Evolutionary conservation across 345 rosid genomes (phyloP).

Genomic region (Boechera divaricarpa): DNA sequence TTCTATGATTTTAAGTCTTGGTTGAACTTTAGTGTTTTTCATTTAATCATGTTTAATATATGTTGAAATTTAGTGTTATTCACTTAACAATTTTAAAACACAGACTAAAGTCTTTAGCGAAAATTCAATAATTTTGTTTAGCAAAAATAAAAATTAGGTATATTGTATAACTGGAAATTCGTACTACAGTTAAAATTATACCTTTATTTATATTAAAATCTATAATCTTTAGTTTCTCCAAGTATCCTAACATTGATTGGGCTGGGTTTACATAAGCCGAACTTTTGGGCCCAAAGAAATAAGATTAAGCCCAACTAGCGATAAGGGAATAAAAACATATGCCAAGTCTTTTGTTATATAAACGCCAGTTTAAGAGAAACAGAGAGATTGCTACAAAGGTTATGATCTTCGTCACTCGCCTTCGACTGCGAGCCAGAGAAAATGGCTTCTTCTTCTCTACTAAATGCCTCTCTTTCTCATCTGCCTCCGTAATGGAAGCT

Average conservation of each 20-base stretch:
- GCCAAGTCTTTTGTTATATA: neutral
- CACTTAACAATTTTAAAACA: neutral
- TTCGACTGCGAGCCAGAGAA: slow-evolving; percentile 8
- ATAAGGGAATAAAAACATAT: too few relatives aligned
- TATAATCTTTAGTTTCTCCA: too few relatives aligned
- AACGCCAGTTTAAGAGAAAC: slow-evolving; percentile 1
- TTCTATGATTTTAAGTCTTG: neutral
- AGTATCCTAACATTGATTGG: too few relatives aligned
- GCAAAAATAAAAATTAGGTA: neutral
- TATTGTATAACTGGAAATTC: neutral
- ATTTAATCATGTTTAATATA: neutral
- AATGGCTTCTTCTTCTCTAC: slow-evolving; percentile 38
- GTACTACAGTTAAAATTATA: too few relatives aligned
- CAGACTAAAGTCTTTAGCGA: neutral
- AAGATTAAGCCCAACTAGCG: neutral
- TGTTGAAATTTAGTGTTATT: neutral
- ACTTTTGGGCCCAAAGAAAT: neutral
- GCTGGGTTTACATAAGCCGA: neutral
- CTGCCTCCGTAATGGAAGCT: neutral
- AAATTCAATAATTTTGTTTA: too few relatives aligned
- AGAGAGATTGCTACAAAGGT: neutral
- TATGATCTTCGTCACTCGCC: slow-evolving; percentile 35
- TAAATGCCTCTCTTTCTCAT: slow-evolving; percentile 24
- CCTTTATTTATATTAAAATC: too few relatives aligned
- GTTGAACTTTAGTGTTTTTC: neutral